Percentiles rank a stretch among this genome's conserved stretches.
These are phyloP conservation scores for Nigrospora sphaerica DNA, from an alignment of 2,329 filamentous ascomycete species.

Conservation along the genomic window DNA sequence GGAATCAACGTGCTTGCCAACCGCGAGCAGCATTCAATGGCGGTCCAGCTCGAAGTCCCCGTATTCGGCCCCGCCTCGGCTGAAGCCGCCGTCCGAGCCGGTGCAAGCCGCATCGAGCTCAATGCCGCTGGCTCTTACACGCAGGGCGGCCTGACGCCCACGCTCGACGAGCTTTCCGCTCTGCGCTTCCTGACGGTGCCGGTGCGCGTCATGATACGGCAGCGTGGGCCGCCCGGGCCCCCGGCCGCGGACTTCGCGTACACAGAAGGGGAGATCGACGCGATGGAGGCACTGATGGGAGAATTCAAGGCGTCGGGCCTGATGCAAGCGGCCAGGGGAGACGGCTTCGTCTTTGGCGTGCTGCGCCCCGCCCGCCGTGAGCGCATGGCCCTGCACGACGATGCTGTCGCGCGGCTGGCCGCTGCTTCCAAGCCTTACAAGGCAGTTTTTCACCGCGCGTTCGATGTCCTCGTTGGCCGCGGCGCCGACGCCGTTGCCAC, in stretches of 20 bases:
- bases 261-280: constrained; percentile 30
- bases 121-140: constrained; percentile 44
- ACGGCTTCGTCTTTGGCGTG: constrained; percentile 52
- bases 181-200: constrained; percentile 26
- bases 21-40: neutral
- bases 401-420: constrained; percentile 33
- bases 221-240: constrained; percentile 27
- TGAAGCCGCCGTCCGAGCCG: constrained; percentile 29
- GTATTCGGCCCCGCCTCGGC: constrained; percentile 41
- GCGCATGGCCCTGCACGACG: constrained; percentile 27
- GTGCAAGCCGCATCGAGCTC: constrained; percentile 45
- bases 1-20: too few species aligned
- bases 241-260: constrained; percentile 38
- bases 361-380: constrained; percentile 14
- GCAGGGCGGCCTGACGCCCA: constrained; percentile 44
- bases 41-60: constrained; percentile 40
- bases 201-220: constrained; percentile 49
- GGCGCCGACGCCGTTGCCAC: constrained; percentile 1
- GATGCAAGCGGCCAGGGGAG: constrained; percentile 32
- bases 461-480: constrained; percentile 36
- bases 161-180: constrained; percentile 26
- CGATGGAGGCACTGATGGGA: constrained; percentile 34
- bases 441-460: constrained; percentile 50
- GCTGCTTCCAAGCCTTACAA: constrained; percentile 30
- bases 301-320: constrained; percentile 28